These are phyloP conservation scores for Tetraselmis striata DNA, from an alignment of 139 green algal genomes.

Conservation along the genomic window DNA sequence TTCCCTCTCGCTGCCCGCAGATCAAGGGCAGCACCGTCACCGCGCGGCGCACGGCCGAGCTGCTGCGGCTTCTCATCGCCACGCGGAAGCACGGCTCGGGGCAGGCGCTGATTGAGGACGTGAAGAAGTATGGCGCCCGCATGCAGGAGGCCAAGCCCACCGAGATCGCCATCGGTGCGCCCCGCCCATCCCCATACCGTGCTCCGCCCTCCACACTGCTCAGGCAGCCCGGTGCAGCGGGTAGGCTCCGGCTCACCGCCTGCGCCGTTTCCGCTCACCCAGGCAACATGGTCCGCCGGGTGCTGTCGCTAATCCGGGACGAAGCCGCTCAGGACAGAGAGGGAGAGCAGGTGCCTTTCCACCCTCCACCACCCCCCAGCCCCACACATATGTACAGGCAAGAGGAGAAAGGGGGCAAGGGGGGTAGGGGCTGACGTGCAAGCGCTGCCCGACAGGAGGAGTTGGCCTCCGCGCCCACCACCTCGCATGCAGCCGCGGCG, in stretches of 20 bases:
- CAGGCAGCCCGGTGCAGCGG: too few species aligned
- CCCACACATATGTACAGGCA: conserved; percentile 33
- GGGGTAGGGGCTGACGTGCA: too few species aligned
- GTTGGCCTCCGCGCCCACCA: not conserved
- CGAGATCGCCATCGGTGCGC: not conserved
- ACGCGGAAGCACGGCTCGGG: conserved; percentile 45
- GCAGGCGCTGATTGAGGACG: conserved; percentile 57
- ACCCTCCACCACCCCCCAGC: not conserved
- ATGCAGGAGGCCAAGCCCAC: conserved; percentile 69
- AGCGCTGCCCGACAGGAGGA: too few species aligned
- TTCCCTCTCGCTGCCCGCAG: too few species aligned
- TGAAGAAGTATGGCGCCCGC: conserved; percentile 50
- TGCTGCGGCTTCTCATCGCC: conserved; percentile 68
- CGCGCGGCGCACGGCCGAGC: conserved; percentile 53
- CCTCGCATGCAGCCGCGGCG: not conserved
- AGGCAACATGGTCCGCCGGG: conserved; percentile 85
- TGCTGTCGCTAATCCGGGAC: conserved; percentile 91
- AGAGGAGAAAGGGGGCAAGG: conserved; percentile 27
- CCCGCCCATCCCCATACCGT: not conserved
- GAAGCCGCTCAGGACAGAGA: conserved; percentile 31
- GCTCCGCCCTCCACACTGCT: too few species aligned
- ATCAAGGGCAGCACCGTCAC: not conserved
- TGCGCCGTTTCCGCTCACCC: not conserved
- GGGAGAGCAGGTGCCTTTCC: conserved; percentile 20
- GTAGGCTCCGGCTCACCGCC: too few species aligned